Percentiles rank a stretch among this genome's conserved stretches.
These are phyloP conservation scores for Cryptosporidium meleagridis DNA, from an alignment of 169 alveolate genomes.

Conservation along the genomic window DNA sequence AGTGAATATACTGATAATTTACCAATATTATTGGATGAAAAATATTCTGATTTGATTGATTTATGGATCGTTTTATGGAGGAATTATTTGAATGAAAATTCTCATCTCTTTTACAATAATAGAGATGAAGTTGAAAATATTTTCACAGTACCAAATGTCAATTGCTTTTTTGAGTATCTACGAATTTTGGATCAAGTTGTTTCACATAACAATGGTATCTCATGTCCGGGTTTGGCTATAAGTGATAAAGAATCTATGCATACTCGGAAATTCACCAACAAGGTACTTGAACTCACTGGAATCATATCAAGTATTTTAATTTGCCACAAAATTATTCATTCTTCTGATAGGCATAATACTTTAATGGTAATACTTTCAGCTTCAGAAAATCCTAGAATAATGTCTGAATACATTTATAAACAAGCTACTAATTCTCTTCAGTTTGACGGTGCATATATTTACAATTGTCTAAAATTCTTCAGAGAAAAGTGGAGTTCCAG, in stretches of 20 bases:
- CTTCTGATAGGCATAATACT: neutral
- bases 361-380: constrained; percentile 66
- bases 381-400: constrained; percentile 45
- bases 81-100: constrained; percentile 23
- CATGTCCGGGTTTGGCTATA: neutral
- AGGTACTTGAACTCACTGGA: constrained; percentile 20
- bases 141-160: constrained; percentile 42
- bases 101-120: neutral
- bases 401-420: constrained; percentile 28
- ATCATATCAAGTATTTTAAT: constrained; percentile 26
- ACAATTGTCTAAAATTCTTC: constrained; percentile 33
- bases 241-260: neutral
- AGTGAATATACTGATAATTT: neutral
- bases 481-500: constrained; percentile 54
- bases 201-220: neutral
- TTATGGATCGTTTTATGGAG: constrained; percentile 32
- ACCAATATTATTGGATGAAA: constrained; percentile 17
- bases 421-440: constrained; percentile 26
- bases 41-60: neutral
- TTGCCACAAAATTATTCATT: constrained; percentile 8
- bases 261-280: neutral
- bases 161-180: constrained; percentile 20
- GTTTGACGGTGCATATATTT: constrained; percentile 44
- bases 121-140: constrained; percentile 18
- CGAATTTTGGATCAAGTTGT: constrained; percentile 27